These are phyloP conservation scores for Ustilago tritici DNA, from an alignment of 1,284 basidiomycete genomes.

Conservation along the genomic window DNA sequence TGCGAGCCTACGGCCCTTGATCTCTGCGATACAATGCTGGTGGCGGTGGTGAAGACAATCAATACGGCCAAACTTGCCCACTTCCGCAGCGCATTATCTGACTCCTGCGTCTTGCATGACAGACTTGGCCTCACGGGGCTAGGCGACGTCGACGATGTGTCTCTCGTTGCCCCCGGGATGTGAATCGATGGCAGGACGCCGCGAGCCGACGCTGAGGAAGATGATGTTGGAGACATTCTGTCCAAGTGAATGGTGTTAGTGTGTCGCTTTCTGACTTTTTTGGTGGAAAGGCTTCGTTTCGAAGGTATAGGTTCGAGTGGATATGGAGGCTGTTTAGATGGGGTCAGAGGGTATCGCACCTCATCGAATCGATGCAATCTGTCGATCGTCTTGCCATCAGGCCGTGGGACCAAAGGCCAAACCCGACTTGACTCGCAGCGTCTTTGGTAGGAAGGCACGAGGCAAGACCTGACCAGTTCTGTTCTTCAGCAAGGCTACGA, in stretches of 20 bases:
- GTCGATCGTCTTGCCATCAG: not conserved
- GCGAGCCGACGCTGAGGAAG: not conserved
- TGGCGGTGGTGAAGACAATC: slow-evolving; percentile 39
- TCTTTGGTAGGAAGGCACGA: too few species aligned
- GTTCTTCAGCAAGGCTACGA: too few species aligned
- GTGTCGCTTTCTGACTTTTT: not conserved
- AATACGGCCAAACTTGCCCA: slow-evolving; percentile 36
- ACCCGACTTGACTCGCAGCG: too few species aligned
- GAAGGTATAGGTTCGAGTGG: not conserved
- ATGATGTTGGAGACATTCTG: not conserved
- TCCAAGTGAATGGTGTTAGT: not conserved
- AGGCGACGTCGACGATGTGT: not conserved
- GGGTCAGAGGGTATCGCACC: not conserved
- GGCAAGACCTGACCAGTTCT: too few species aligned
- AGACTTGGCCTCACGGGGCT: not conserved
- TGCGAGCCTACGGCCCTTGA: slow-evolving; percentile 14
- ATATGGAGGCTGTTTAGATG: not conserved
- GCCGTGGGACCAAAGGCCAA: too few species aligned
- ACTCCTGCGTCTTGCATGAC: not conserved
- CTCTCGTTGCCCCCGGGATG: not conserved
- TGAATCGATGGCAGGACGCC: not conserved
- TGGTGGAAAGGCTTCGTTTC: not conserved
- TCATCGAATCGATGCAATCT: not conserved
- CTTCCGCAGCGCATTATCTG: slow-evolving; percentile 11
- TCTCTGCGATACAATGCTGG: slow-evolving; percentile 40